phyloP scores from a whole-genome alignment of 345 rosid genomes.

The Fremontodendron californicum region DNA sequence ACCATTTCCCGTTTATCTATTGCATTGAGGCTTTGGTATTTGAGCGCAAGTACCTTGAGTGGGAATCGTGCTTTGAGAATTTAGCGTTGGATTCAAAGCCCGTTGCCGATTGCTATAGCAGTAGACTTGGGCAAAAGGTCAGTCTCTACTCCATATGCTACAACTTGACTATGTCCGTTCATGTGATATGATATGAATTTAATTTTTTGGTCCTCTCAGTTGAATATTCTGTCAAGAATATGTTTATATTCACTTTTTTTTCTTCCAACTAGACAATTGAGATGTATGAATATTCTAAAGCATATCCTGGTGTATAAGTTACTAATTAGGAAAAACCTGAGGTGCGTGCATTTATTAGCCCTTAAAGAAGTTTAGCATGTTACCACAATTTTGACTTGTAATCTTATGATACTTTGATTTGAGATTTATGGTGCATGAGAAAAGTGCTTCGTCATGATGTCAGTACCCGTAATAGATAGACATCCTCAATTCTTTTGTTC shows the following conservation, averaged over 20 bases:
- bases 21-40: conserved; percentile 69
- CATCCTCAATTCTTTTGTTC: neutral
- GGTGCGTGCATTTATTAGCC: neutral
- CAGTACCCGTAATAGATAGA: neutral
- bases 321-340: neutral
- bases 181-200: neutral
- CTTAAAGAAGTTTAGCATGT: neutral
- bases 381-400: neutral
- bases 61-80: conserved; percentile 74
- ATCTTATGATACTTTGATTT: neutral
- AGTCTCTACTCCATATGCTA: conserved; percentile 12
- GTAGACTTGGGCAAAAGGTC: conserved; percentile 66
- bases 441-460: neutral
- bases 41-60: conserved; percentile 41
- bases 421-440: neutral
- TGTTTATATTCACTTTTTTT: neutral
- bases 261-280: neutral
- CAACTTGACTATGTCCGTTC: neutral
- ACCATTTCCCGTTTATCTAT: conserved; percentile 68
- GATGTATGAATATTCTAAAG: neutral
- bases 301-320: neutral
- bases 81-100: conserved; percentile 55
- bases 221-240: neutral
- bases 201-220: neutral
- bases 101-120: conserved; percentile 52